A percentile compares a stretch with the other conserved stretches of the same genome.
Conservation (phyloP, 2,329 filamentous ascomycete species). For the Clonostachys rosea region DNA sequence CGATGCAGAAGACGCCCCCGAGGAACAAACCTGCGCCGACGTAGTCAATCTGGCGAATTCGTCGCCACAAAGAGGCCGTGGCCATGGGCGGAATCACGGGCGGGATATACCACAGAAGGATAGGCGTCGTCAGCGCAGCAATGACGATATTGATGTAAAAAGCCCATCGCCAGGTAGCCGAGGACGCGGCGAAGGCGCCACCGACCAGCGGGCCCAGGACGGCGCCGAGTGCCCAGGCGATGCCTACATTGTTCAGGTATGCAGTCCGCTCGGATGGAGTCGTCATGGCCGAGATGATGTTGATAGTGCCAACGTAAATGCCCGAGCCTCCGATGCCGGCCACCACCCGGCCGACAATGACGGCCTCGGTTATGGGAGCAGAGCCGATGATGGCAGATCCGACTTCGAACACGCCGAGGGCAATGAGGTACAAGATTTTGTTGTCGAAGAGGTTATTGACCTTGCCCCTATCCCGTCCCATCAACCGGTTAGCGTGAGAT, state of each 20-base stretch:
- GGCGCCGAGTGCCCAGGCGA: conserved; percentile 31
- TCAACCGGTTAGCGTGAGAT: too few species aligned
- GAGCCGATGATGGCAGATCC: conserved; percentile 31
- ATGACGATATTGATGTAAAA: conserved; percentile 51
- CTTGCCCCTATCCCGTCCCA: too few species aligned
- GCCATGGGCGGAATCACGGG: conserved; percentile 13
- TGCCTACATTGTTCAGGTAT: conserved; percentile 15
- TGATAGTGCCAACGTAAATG: conserved; percentile 15
- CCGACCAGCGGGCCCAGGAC: conserved; percentile 36
- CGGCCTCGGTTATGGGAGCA: conserved; percentile 32
- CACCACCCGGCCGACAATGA: conserved; percentile 38
- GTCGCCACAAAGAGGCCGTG: conserved; percentile 12
- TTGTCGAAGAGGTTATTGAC: conserved; percentile 34
- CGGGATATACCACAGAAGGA: conserved; percentile 20
- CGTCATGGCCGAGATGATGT: conserved; percentile 10
- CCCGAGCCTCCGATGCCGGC: conserved; percentile 37
- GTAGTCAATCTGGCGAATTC: conserved; percentile 33
- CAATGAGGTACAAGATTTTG: conserved; percentile 29
- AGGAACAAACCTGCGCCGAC: conserved; percentile 35
- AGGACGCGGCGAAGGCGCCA: conserved; percentile 30
- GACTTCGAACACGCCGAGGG: conserved; percentile 15
- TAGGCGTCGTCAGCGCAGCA: conserved; percentile 23
- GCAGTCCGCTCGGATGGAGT: conserved; percentile 13
- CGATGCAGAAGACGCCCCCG: conserved; percentile 28
- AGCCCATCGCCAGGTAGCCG: conserved; percentile 33